Conservation (phyloP, 495 filamentous ascomycete genomes). For the Aspergillus sclerotioniger region DNA sequence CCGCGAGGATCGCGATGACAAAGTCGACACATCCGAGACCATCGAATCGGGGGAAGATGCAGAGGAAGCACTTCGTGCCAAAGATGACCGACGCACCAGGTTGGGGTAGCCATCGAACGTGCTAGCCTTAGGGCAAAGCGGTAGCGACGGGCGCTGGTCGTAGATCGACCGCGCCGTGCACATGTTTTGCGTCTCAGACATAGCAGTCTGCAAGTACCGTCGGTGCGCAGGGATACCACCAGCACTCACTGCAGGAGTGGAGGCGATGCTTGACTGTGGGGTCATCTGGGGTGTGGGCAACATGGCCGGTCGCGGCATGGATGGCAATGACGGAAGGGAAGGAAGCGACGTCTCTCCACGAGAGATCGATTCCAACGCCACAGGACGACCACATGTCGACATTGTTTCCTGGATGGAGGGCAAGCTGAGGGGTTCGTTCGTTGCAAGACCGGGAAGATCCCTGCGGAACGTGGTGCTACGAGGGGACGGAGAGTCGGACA, state of each 20-base stretch:
- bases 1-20: slow-evolving; percentile 60
- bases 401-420: slow-evolving; percentile 38
- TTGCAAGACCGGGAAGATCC: slow-evolving; percentile 11
- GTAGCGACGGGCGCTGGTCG: slow-evolving; percentile 47
- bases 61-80: slow-evolving; percentile 73
- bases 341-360: slow-evolving; percentile 31
- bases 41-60: slow-evolving; percentile 88
- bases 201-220: slow-evolving; percentile 73
- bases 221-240: slow-evolving; percentile 50
- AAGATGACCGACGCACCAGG: slow-evolving; percentile 66
- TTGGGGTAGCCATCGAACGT: slow-evolving; percentile 47
- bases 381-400: slow-evolving; percentile 47
- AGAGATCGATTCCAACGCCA: slow-evolving; percentile 58
- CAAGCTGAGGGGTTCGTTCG: slow-evolving; percentile 19
- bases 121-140: slow-evolving; percentile 53
- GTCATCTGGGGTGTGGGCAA: slow-evolving; percentile 79
- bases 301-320: slow-evolving; percentile 59
- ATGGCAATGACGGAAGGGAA: slow-evolving; percentile 50
- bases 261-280: slow-evolving; percentile 68
- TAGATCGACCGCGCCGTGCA: slow-evolving; percentile 63
- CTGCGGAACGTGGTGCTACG: slow-evolving; percentile 25
- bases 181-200: slow-evolving; percentile 70
- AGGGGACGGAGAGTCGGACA: slow-evolving; percentile 36
- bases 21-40: slow-evolving; percentile 74
- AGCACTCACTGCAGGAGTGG: slow-evolving; percentile 90